Evolutionary conservation across 2,329 filamentous ascomycete species (phyloP), one percentile per base, ranked within the genome.

Genomic region (Malbranchea cinnamomea): DNA sequence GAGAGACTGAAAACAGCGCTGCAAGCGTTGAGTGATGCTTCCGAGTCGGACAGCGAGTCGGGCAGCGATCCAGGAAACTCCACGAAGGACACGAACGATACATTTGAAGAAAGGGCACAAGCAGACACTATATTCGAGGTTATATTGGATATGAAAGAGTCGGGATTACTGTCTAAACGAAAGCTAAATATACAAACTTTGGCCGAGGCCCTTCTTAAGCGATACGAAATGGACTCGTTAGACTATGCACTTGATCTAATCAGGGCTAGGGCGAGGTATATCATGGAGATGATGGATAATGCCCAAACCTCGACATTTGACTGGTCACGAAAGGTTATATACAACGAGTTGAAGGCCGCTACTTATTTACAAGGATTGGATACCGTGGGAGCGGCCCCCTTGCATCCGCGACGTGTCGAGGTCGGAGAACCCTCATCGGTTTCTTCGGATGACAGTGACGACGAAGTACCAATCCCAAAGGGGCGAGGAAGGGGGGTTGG

Each of bases 271-370:
- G 52, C 54, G 3, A 36, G 29, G 2, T 31, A 37, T 9, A 41
- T 59, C 4, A 32, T 57, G 5, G 47, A 52, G 24, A 40, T 48
- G 31, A 49, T 59, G 45, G 50, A 57, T 12, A 46, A 52, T 27
- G 50, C 52, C 6, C 53, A 52, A 21, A 44, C 41, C 5, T 37
- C 49, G 4, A 44, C 41, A 7, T 52, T 54, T 28, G 50, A 52
- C 36, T 59, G 56, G 56, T 47, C 52, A 23, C 52, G 48, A 33
- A 58, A 56, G 37, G 53, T 46, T 6, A 56, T 59, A 8, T 54
- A 59, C 34, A 49, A 51, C 19, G 55, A 59, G 35, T 39, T 59
- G 17, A 55, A 55, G 33, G 44, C 44, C n/a, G 42, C 46, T 4
- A 41, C 47, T 9, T 43, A 49, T 33, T 44, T 44, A 4, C 44